A percentile compares a stretch with the other conserved stretches of the same genome.
phyloP scores from a whole-genome alignment of 805 yeast genomes.

The Lachancea cidri region DNA sequence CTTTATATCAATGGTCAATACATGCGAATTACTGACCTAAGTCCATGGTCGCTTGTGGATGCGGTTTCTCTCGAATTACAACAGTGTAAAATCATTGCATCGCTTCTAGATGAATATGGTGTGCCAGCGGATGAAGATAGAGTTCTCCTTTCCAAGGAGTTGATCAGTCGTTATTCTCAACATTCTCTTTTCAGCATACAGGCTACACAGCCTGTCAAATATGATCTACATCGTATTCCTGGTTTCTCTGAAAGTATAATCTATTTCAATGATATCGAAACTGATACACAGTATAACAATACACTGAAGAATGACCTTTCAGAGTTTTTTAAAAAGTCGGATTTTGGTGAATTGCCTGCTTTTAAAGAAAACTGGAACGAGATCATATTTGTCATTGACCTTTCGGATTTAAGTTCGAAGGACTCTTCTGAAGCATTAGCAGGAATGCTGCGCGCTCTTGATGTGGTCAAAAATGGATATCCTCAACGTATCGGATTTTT shows the following conservation, averaged over 20 bases:
- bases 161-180: conserved; percentile 20
- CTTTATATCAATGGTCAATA: conserved; percentile 31
- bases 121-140: background rate
- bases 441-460: conserved; percentile 45
- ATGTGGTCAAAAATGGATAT: conserved; percentile 46
- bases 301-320: conserved; percentile 40
- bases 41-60: conserved; percentile 19
- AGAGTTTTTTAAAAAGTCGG: conserved; percentile 41
- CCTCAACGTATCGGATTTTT: conserved; percentile 81
- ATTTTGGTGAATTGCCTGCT: conserved; percentile 62
- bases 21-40: conserved; percentile 20
- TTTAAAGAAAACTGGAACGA: conserved; percentile 73
- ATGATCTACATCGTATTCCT: conserved; percentile 30
- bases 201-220: conserved; percentile 27
- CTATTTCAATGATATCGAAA: conserved; percentile 74
- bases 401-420: conserved; percentile 35
- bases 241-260: conserved; percentile 42
- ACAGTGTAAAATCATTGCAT: conserved; percentile 11
- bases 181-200: conserved; percentile 21
- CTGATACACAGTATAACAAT: conserved; percentile 48
- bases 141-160: conserved; percentile 12
- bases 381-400: conserved; percentile 59
- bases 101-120: conserved; percentile 7
- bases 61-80: conserved; percentile 20
- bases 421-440: conserved; percentile 39